Evolutionary conservation across 2,329 filamentous ascomycete genomes (phyloP), one percentile per base, ranked within the genome.

Genomic region (Calonectria crousiana): DNA sequence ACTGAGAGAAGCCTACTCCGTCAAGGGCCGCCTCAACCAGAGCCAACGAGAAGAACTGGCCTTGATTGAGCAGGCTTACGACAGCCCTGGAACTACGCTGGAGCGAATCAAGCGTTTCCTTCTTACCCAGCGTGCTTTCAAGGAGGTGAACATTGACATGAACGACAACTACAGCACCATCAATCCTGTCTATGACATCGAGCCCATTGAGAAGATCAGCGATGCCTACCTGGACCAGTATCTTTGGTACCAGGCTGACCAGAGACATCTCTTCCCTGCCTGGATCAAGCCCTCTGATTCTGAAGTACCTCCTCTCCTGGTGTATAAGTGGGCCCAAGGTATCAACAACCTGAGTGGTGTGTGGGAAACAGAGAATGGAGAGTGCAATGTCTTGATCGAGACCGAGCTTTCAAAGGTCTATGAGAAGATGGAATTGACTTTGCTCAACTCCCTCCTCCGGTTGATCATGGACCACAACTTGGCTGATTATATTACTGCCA

Each of bases 271-370:
- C 56, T 99, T 99, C 89, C 97, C 97, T 3, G 94, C 95, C 23
- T 99, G 97, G 97, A 98, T 99, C 87, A 99, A 99, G 88, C 97
- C 97, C 10, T 98, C 97, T 0, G 97, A 99, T 83, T 98, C 96
- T 0, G 97, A 99, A 84, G 97, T 99, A 0, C 97, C 97, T 3
- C 97, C 97, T 32, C 88, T 99, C 20, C 87, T 99, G 74, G 95
- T 95, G 0, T 99, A 99, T 89, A 99, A 99, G 85, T 99, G 97
- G 97, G 96, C 97, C 1, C 97, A 99, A 84, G 97, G 97, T 66
- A 98, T 99, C 89, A 99, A 99, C 89, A 99, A 99, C 82, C 88
- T 99, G 60, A 94, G 95, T 80, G 95, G 95, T 78, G 96, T 99
- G 34, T 99, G 97, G 97, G 95, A 97, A 81, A 94, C 95, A 26